Evolutionary conservation across 345 rosid genomes (phyloP).

Genomic region (Noccaea bulbosa): DNA sequence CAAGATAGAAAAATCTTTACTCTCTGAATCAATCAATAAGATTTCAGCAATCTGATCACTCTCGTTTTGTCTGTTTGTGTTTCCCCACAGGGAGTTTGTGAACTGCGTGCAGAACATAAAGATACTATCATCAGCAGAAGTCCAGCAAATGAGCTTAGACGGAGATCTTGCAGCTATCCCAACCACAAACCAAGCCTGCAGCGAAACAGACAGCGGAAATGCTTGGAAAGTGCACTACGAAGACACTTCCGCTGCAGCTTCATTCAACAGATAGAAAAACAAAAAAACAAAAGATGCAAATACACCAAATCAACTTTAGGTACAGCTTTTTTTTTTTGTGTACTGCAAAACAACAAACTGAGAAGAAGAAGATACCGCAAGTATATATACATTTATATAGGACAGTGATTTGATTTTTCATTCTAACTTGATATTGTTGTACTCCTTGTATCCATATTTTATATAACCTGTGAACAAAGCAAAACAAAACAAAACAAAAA

Average conservation of each 20-base stretch:
- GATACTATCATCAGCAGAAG: constrained; percentile 90
- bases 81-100: constrained; percentile 45
- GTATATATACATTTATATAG: constrained; percentile 42
- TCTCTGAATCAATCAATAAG: background rate
- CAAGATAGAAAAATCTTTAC: background rate
- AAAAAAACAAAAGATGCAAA: constrained; percentile 7
- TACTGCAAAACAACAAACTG: constrained; percentile 35
- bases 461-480: constrained; percentile 33
- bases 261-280: constrained; percentile 65
- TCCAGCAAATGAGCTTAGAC: constrained; percentile 94
- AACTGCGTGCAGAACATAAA: constrained; percentile 90
- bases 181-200: constrained; percentile 75
- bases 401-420: constrained; percentile 31
- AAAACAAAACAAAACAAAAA: background rate
- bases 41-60: constrained; percentile 13
- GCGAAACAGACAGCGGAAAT: constrained; percentile 85
- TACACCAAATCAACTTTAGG: constrained; percentile 32
- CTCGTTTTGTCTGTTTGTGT: constrained; percentile 29
- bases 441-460: constrained; percentile 28
- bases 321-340: constrained; percentile 35
- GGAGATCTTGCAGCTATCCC: constrained; percentile 80
- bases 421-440: constrained; percentile 38
- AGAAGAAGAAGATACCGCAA: constrained; percentile 34
- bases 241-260: constrained; percentile 83
- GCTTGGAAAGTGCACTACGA: constrained; percentile 88